These are phyloP conservation scores for Orbilia brochopaga DNA, from an alignment of 2,329 filamentous ascomycete genomes.

Conservation along the genomic window DNA sequence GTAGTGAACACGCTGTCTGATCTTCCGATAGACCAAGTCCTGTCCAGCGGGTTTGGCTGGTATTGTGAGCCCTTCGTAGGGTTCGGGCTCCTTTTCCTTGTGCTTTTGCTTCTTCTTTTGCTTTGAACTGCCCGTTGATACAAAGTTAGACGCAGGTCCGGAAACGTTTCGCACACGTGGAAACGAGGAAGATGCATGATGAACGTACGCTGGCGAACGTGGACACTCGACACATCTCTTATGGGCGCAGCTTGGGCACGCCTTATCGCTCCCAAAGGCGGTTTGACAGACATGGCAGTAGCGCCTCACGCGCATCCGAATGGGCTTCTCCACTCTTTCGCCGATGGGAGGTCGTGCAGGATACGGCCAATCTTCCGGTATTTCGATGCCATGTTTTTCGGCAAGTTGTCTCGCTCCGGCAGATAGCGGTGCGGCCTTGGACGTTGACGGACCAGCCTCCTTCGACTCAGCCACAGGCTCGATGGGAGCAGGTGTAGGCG, in stretches of 20 bases:
- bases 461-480: slow-evolving; percentile 7
- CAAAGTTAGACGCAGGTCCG: background rate
- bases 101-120: slow-evolving; percentile 66
- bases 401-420: slow-evolving; percentile 57
- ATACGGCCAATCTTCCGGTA: slow-evolving; percentile 56
- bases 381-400: slow-evolving; percentile 57
- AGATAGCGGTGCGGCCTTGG: slow-evolving; percentile 53
- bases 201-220: slow-evolving; percentile 66
- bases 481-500: background rate
- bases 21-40: slow-evolving; percentile 74
- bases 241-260: slow-evolving; percentile 79
- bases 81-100: slow-evolving; percentile 58
- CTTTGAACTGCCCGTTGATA: slow-evolving; percentile 41
- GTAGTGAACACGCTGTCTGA: slow-evolving; percentile 74
- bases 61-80: slow-evolving; percentile 62
- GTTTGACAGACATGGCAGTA: slow-evolving; percentile 82
- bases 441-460: slow-evolving; percentile 36
- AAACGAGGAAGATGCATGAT: background rate
- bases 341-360: slow-evolving; percentile 57
- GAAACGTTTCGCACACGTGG: background rate
- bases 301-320: slow-evolving; percentile 77
- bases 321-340: slow-evolving; percentile 73
- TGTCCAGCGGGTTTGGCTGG: slow-evolving; percentile 71
- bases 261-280: slow-evolving; percentile 73
- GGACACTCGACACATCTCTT: slow-evolving; percentile 79